Evolutionary conservation across 768 basidiomycete genomes (phyloP).

Genomic region (Russula foetens): DNA sequence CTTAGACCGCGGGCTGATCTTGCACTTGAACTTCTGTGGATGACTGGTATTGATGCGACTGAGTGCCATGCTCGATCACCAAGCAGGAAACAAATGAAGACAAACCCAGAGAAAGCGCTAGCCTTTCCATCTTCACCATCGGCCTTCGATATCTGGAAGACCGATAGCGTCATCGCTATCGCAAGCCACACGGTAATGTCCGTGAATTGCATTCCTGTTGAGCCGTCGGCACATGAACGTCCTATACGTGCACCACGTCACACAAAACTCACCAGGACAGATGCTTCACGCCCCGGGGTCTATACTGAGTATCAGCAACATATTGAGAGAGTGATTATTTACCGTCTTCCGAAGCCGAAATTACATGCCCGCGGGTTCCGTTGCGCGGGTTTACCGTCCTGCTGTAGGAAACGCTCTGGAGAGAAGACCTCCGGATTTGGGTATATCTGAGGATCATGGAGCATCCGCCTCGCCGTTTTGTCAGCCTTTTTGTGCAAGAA

Average conservation of each 20-base stretch:
- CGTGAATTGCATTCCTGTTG: not conserved
- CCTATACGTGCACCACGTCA: no score
- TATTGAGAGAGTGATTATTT: not conserved
- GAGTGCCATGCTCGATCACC: not conserved
- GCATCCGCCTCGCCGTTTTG: conserved; percentile 22
- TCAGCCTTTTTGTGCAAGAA: not conserved
- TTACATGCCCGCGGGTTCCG: conserved; percentile 2
- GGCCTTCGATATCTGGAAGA: conserved; percentile 1
- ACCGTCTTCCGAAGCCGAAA: conserved; percentile 14
- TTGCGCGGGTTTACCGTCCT: conserved; percentile 1
- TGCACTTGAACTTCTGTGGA: not conserved
- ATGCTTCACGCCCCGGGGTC: not conserved
- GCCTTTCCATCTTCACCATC: not conserved
- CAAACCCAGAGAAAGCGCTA: not conserved
- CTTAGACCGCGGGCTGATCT: not conserved
- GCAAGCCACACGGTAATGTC: conserved; percentile 7
- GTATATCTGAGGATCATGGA: conserved; percentile 24
- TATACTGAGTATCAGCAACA: not conserved
- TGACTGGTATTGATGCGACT: not conserved
- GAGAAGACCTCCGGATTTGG: conserved; percentile 23
- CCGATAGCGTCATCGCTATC: conserved; percentile 2
- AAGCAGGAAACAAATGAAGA: not conserved
- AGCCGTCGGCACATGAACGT: not conserved
- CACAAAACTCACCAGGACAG: conserved; percentile 2
- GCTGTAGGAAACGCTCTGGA: conserved; percentile 24